Evolutionary conservation across 2,329 filamentous ascomycete species (phyloP).

Genomic region (Aureobasidium musti): DNA sequence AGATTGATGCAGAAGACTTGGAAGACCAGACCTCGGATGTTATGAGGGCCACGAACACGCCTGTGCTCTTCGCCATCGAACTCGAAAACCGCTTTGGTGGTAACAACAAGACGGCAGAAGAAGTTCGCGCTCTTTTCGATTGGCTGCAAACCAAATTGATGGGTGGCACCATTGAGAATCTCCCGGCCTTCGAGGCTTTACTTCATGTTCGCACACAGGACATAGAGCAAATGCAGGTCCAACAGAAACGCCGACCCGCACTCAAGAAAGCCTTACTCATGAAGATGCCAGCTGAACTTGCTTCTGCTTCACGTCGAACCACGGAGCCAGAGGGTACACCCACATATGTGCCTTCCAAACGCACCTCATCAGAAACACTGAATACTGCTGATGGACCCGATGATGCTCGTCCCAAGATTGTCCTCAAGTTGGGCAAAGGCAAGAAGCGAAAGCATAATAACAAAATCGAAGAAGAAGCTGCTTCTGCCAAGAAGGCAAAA

Average conservation of each 20-base stretch:
- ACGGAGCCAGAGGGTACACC: not conserved
- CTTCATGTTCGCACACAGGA: not conserved
- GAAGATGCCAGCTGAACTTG: not conserved
- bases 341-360: not conserved
- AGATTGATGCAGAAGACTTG: not conserved
- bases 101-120: conserved; percentile 6
- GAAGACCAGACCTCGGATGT: not conserved
- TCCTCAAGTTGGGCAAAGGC: not conserved
- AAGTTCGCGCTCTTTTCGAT: conserved; percentile 6
- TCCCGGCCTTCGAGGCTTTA: conserved; percentile 11
- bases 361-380: too few species aligned
- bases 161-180: conserved; percentile 1
- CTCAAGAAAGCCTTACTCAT: not conserved
- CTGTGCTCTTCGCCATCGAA: not conserved
- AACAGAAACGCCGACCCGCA: not conserved
- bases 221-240: not conserved
- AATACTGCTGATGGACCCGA: not conserved
- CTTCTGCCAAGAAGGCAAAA: not conserved
- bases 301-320: not conserved
- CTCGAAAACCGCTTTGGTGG: conserved; percentile 8
- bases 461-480: not conserved
- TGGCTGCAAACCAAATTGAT: not conserved
- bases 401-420: not conserved
- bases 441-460: not conserved
- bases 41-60: not conserved